These are phyloP conservation scores for Jacaranda copaia DNA, from an alignment of 257 asterid genomes.

Conservation along the genomic window DNA sequence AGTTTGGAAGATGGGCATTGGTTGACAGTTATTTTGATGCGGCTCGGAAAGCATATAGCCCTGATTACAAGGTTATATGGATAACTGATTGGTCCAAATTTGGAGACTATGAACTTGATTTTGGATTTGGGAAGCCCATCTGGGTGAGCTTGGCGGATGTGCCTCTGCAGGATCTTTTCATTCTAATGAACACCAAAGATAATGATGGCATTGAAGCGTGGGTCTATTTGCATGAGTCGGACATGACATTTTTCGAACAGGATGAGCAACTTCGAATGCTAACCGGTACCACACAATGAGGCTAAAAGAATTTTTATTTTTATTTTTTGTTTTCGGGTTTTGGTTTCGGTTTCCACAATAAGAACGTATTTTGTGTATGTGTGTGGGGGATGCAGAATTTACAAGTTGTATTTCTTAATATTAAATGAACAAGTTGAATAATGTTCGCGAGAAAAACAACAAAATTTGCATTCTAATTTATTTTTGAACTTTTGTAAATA, in stretches of 20 bases:
- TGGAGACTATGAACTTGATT: conserved; percentile 46
- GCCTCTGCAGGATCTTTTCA: conserved; percentile 14
- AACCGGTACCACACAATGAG: background rate
- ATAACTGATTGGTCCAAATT: conserved; percentile 50
- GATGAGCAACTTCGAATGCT: conserved; percentile 1
- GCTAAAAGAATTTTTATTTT: background rate
- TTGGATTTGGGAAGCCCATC: conserved; percentile 48
- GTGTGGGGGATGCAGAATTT: no score
- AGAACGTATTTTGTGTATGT: no score
- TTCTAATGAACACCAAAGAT: conserved; percentile 23
- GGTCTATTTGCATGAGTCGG: conserved; percentile 34
- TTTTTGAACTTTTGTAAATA: no score
- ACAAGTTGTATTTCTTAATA: no score
- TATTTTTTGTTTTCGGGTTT: no score
- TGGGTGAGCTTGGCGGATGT: conserved; percentile 36
- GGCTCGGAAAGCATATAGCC: background rate
- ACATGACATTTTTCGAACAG: conserved; percentile 20
- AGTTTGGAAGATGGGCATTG: conserved; percentile 27
- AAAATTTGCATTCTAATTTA: no score
- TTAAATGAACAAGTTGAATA: no score
- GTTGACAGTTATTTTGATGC: conserved; percentile 13
- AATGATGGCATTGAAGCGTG: conserved; percentile 48
- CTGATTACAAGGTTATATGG: conserved; percentile 25
- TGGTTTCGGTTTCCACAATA: no score
- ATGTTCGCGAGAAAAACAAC: no score